Percentiles rank a stretch among this genome's conserved stretches.
phyloP scores from a whole-genome alignment of 306 rosid genomes.

The Cucumis sativus region Cucumber_9930_V3 NC_026661.2:4097001-4097500 shows the following conservation, averaged over 20 bases:
- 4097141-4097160: background rate
- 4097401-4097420: slow-evolving; percentile 13
- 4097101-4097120: background rate
- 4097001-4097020: no score
- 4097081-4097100: background rate
- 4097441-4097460: slow-evolving; percentile 7
- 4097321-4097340: background rate
- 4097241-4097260: background rate
- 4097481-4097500: slow-evolving; percentile 34
- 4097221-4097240: background rate
- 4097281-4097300: background rate
- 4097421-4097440: slow-evolving; percentile 31
- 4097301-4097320: background rate
- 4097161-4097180: background rate
- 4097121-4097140: background rate
- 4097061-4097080: background rate
- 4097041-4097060: background rate
- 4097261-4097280: background rate
- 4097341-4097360: slow-evolving; percentile 38
- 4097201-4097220: background rate
- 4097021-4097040: background rate
- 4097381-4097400: slow-evolving; percentile 24
- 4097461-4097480: background rate
- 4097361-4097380: slow-evolving; percentile 34
- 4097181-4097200: background rate